These are phyloP conservation scores for Colletotrichum navitas DNA, from an alignment of 2,329 filamentous ascomycete genomes.

Conservation along the genomic window DNA sequence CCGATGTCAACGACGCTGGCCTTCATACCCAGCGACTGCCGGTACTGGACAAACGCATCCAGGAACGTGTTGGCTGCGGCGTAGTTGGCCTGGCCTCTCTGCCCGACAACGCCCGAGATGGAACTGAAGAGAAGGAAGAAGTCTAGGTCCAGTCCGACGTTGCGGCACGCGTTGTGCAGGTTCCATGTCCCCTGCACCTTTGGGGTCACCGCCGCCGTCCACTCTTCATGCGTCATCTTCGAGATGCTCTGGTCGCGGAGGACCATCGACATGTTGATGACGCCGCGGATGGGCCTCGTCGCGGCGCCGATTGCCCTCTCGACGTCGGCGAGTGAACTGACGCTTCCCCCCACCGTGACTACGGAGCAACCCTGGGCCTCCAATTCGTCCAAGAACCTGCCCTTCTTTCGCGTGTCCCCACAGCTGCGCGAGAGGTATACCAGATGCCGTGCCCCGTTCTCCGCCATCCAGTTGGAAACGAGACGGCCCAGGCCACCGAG, in stretches of 20 bases:
- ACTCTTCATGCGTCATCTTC: constrained; percentile 53
- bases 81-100: constrained; percentile 55
- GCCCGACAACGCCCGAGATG: constrained; percentile 48
- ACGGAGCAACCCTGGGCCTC: not conserved
- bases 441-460: constrained; percentile 44
- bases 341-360: not conserved
- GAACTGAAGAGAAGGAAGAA: constrained; percentile 51
- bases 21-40: constrained; percentile 50
- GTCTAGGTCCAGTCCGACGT: constrained; percentile 41
- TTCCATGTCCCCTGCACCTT: constrained; percentile 54
- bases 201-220: constrained; percentile 45
- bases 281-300: constrained; percentile 50
- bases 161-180: constrained; percentile 49
- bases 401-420: not conserved
- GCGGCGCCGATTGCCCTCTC: constrained; percentile 43
- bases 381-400: constrained; percentile 13
- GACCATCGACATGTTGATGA: constrained; percentile 58
- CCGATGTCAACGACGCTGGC: constrained; percentile 55
- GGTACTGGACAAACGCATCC: constrained; percentile 54
- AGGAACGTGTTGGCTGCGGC: constrained; percentile 56
- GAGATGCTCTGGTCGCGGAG: constrained; percentile 36
- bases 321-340: constrained; percentile 45
- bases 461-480: constrained; percentile 45
- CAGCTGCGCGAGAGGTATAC: constrained; percentile 37
- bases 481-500: constrained; percentile 46